Conservation (phyloP, 106 monocot species). For the Phalaenopsis equestris region DNA sequence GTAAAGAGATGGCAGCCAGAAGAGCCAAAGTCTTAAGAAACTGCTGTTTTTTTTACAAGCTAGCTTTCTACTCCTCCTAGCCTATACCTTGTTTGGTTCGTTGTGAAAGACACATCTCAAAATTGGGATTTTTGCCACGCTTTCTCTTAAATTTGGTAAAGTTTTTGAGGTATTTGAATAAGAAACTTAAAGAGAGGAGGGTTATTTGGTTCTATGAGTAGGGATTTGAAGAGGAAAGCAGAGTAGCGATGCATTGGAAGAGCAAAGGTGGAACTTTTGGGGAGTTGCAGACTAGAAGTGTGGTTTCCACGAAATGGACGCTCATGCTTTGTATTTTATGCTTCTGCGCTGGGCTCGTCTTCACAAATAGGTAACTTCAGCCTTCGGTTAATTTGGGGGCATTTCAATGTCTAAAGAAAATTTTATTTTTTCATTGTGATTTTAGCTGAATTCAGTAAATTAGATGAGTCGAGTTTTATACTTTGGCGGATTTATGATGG, state of each 20-base stretch:
- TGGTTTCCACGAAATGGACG: conserved; percentile 4
- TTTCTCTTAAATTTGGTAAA: background rate
- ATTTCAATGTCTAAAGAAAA: background rate
- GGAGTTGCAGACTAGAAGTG: conserved; percentile 2
- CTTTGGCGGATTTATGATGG: background rate
- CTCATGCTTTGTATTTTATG: conserved; percentile 12
- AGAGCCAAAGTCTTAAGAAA: conserved; percentile 2
- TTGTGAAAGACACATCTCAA: background rate
- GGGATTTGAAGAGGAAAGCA: background rate
- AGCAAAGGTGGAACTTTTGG: conserved; percentile 5
- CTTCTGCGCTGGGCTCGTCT: conserved; percentile 9
- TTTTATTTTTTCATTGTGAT: background rate
- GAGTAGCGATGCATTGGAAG: conserved; percentile 6
- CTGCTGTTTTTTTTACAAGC: background rate
- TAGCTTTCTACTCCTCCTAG: background rate
- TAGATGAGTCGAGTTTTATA: background rate
- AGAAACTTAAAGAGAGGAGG: background rate
- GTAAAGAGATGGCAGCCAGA: background rate
- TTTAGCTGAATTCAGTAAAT: background rate
- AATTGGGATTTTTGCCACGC: background rate
- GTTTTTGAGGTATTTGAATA: background rate
- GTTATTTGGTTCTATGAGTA: background rate
- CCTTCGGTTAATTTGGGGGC: background rate
- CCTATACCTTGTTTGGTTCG: background rate
- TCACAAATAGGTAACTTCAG: conserved; percentile 9